Evolutionary conservation across 805 yeast genomes (phyloP).

Genomic region (Metschnikowia amazonensis): DNA sequence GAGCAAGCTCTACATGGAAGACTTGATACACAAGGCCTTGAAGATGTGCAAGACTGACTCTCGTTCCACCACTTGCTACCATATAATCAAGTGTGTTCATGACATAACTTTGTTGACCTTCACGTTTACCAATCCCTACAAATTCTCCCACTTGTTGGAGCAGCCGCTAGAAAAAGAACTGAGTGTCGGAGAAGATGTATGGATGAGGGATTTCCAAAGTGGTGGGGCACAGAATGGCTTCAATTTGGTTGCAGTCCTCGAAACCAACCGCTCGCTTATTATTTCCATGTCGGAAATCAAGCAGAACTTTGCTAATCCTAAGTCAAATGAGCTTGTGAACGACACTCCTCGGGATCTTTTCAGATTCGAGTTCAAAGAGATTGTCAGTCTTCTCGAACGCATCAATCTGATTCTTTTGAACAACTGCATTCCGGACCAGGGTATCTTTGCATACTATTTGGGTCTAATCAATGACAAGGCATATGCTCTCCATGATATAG

Average conservation of each 20-base stretch:
- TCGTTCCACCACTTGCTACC: slow-evolving; percentile 10
- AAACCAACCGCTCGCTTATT: slow-evolving; percentile 3
- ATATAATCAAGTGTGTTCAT: slow-evolving; percentile 11
- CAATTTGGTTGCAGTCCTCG: not conserved
- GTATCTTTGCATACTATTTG: slow-evolving; percentile 32
- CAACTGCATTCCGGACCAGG: slow-evolving; percentile 17
- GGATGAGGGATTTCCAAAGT: not conserved
- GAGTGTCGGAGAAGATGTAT: not conserved
- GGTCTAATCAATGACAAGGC: slow-evolving; percentile 18
- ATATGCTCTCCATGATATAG: slow-evolving; percentile 12
- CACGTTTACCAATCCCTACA: slow-evolving; percentile 16
- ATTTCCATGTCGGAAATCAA: not conserved
- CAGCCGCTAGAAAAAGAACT: not conserved
- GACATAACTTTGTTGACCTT: slow-evolving; percentile 12
- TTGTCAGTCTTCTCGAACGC: slow-evolving; percentile 10
- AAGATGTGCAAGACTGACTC: slow-evolving; percentile 8
- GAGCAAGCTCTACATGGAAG: slow-evolving; percentile 10
- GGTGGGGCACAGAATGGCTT: not conserved
- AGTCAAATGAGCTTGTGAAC: slow-evolving; percentile 5
- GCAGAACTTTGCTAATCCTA: not conserved
- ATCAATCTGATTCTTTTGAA: slow-evolving; percentile 14
- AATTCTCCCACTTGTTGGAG: slow-evolving; percentile 9
- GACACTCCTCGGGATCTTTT: slow-evolving; percentile 12
- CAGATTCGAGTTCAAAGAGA: slow-evolving; percentile 7
- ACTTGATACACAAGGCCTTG: slow-evolving; percentile 13